Evolutionary conservation across 768 basidiomycete species (phyloP), one percentile per base, ranked within the genome.

Genomic region (Boletellus sp.): DNA sequence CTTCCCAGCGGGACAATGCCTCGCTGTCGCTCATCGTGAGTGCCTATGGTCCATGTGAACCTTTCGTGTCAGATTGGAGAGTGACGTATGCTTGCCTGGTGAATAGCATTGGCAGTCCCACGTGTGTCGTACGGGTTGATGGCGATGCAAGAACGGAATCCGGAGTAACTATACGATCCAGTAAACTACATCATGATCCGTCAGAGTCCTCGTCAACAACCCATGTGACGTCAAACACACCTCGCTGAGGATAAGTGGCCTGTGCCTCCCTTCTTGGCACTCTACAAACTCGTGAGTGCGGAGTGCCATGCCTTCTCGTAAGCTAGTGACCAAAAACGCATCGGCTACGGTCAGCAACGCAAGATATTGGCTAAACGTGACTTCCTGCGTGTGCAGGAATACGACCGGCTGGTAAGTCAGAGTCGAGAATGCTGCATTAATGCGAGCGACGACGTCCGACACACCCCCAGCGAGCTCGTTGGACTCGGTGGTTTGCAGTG

Each of bases 231-330:
- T 44, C 28, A 32, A 36, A 67, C 77, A 7, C 40, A 85, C 85
- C 74, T 91, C 90, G 61, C 87, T 90, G 52, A 92, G 64, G 53
- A 93, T 83, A 26, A 93, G 76, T 0, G 87, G 85, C 45, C 89
- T 71, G 52, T 79, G 75, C n/a, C 54, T 61, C 38, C 55, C 81
- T 59, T 88, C 85, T 64, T 92, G 91, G 59, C 89, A 92, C 65
- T 90, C 87, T 11, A 94, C 88, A 61, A 81, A 91, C 64, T 91
- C 88, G 62, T 90, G 88, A 2, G 85, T 84, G 40, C 78, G 65
- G 15, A 92, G 68, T 10, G 90, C 90, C 91, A 94, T 93, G 0
- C 91, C 91, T 66, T 94, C 91, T 3, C 91, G 74, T 66, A 94
- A 70, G 63, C 85, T 87, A 6, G 88, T 87, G 19, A 90, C 85